A percentile compares a stretch with the other conserved stretches of the same genome.
Conservation (phyloP, 768 basidiomycete genomes). For the Phanerodontia chrysosporium region DNA sequence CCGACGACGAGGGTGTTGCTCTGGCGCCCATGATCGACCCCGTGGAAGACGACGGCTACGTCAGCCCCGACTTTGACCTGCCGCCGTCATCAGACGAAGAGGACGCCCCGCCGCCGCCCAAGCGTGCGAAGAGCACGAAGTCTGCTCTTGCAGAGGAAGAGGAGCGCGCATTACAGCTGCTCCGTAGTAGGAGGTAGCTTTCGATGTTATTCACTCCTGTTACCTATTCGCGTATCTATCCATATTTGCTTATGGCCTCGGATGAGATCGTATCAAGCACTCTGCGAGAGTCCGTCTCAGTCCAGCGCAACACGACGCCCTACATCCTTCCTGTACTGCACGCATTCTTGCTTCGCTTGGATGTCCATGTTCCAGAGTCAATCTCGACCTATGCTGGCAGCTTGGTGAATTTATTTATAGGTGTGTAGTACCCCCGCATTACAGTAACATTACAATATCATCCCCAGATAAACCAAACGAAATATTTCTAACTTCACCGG, state of each 20-base stretch:
- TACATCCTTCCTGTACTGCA: too few relatives aligned
- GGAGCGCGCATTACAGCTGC: constrained; percentile 58
- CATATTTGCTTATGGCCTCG: neutral
- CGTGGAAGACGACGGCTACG: constrained; percentile 57
- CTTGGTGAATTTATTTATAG: too few relatives aligned
- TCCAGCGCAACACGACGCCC: too few relatives aligned
- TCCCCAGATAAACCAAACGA: neutral
- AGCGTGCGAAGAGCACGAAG: constrained; percentile 20
- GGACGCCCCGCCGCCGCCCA: constrained; percentile 12
- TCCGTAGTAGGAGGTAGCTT: constrained; percentile 30
- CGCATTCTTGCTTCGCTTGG: too few relatives aligned
- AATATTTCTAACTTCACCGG: constrained; percentile 26
- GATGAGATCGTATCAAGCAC: neutral
- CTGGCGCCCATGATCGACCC: constrained; percentile 30
- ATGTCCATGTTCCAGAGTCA: neutral
- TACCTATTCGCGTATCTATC: neutral
- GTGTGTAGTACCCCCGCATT: neutral
- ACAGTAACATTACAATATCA: neutral
- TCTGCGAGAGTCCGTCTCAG: too few relatives aligned
- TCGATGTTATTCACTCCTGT: neutral
- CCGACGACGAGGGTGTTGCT: neutral
- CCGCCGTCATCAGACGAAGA: constrained; percentile 32
- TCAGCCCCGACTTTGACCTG: constrained; percentile 66
- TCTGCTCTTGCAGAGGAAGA: constrained; percentile 50
- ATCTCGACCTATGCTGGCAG: neutral